A percentile compares a stretch with the other conserved stretches of the same genome.
Conservation (phyloP, 345 rosid genomes). For the Zanthoxylum bungeanum region DNA sequence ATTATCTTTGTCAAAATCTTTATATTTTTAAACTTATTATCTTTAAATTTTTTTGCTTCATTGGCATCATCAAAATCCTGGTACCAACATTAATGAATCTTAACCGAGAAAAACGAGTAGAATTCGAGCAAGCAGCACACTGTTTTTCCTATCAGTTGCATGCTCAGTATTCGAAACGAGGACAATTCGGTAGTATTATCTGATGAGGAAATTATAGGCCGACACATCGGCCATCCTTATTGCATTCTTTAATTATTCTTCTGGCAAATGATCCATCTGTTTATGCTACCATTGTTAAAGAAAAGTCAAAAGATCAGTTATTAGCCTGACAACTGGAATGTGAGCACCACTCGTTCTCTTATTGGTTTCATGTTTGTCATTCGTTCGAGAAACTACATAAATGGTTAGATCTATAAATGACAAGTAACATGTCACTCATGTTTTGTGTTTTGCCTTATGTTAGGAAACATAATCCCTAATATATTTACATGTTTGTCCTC, state of each 20-base stretch:
- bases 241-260: constrained; percentile 20
- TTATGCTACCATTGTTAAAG: constrained; percentile 2
- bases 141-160: constrained; percentile 16
- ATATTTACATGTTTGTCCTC: no score
- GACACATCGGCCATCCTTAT: constrained; percentile 30
- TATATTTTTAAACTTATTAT: no score
- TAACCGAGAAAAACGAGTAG: constrained; percentile 1
- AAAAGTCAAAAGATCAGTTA: background rate
- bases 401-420: background rate
- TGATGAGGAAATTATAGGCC: constrained; percentile 23
- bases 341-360: constrained; percentile 5
- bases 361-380: constrained; percentile 16
- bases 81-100: no score
- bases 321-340: constrained; percentile 6
- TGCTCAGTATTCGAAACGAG: constrained; percentile 5
- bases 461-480: no score
- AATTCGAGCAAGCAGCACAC: constrained; percentile 9
- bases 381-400: background rate
- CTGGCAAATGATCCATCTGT: constrained; percentile 19
- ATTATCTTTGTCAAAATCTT: no score
- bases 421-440: background rate
- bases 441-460: background rate
- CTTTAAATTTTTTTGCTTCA: no score
- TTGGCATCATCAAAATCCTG: no score
- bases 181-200: background rate